Conservation (phyloP, 2,329 filamentous ascomycete species). For the Penicillium sp. region DNA sequence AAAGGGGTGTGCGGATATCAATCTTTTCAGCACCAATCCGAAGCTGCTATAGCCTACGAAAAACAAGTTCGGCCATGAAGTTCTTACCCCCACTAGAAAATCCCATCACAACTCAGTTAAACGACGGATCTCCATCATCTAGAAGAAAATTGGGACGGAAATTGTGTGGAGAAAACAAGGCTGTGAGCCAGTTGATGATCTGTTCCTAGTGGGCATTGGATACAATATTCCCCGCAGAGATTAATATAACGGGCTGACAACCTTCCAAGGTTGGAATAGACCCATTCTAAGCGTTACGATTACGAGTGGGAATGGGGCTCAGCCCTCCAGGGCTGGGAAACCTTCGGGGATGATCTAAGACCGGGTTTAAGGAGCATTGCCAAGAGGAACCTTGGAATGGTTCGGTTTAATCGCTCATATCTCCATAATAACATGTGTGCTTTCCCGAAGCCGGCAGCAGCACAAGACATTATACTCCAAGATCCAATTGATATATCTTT, state of each 20-base stretch:
- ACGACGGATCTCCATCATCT: not conserved
- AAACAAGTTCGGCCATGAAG: not conserved
- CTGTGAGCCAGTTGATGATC: not conserved
- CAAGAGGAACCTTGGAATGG: not conserved
- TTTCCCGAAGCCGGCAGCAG: not conserved
- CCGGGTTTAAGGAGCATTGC: not conserved
- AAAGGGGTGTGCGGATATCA: not conserved
- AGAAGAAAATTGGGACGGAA: not conserved
- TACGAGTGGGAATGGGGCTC: conserved; percentile 3
- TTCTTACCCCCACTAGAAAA: not conserved
- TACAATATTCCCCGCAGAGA: not conserved
- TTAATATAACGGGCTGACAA: not conserved
- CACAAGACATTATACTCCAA: not conserved
- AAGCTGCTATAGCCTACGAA: not conserved
- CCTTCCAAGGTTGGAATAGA: not conserved
- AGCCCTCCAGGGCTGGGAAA: not conserved
- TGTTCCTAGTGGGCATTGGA: not conserved
- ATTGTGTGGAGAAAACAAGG: not conserved
- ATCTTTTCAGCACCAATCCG: not conserved
- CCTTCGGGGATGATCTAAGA: not conserved
- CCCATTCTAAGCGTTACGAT: not conserved
- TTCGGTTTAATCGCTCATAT: not conserved
- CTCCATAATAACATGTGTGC: not conserved
- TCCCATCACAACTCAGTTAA: not conserved
- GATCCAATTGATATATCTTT: not conserved